Base-by-base conservation (phyloP, 2,329 filamentous ascomycete species). In the Pestalotiopsis sp. region DNA sequence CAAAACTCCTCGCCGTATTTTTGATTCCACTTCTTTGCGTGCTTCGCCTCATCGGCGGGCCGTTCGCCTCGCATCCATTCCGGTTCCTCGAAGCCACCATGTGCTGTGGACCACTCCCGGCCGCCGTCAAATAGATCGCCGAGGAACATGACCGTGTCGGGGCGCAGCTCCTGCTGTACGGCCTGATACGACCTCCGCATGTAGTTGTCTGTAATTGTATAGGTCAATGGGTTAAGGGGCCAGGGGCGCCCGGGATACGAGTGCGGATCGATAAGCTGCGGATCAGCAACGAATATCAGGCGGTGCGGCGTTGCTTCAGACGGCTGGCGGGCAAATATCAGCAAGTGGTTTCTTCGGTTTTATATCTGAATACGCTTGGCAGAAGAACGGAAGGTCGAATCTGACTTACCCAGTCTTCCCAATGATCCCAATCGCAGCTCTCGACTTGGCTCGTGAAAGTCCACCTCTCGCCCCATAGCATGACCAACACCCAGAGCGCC, bases 51-150 rank as follows among this genome's bases (percentile, higher is more conserved):
- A 49, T 83, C 78, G 6, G 81, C 80, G 2, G 88, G 87, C 23
- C 86, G 81, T 56, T 85, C 83, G 3, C 80, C 82, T 38, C 80
- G 80, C 25, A 85, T 85, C 89, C 89, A 91, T 71, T 83, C 83
- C 1, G 88, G 87, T 71, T 91, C 89, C 27, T 85, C 80, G 66
- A 89, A 89, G 60, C 85, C 80, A 58, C 88, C 91, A 27, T 85
- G 85, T 2, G 80, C 83, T 13, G 95, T 95, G 73, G 91, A 92
- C 96, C 96, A 99, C 83, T 99, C 96, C 73, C 96, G 89, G 9
- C 96, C 96, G 4, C 96, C 96, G 77, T 99, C 96, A 75, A 99
- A 98, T 0, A 99, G 83, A 77, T 99, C 96, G 7, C 96, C 96
- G 0, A 99, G 84, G 77, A 99, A 98, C 77, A 98, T 89, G 1